A percentile compares a stretch with the other conserved stretches of the same genome.
phyloP scores from a whole-genome alignment of 768 basidiomycete genomes.

The Phlebiopsis gigantea region DNA sequence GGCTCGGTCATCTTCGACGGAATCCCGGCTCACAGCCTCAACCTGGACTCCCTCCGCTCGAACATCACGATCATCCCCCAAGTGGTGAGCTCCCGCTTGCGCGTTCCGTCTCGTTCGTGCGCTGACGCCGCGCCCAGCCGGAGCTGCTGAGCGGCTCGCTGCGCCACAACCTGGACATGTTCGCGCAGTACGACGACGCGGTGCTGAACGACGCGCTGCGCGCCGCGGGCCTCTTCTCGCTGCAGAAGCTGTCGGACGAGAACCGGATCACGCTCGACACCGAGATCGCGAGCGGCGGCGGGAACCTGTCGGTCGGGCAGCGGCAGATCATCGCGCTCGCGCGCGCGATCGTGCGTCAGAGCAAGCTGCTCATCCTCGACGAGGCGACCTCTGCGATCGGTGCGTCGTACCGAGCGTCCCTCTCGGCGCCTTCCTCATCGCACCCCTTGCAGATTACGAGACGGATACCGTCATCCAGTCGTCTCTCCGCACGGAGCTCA shows the following conservation, averaged over 20 bases:
- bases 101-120: neutral
- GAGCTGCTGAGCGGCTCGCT: conserved; percentile 51
- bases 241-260: conserved; percentile 31
- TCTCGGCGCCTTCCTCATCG: neutral
- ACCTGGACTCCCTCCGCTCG: conserved; percentile 45
- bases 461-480: conserved; percentile 50
- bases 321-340: conserved; percentile 56
- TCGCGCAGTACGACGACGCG: conserved; percentile 48
- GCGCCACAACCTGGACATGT: conserved; percentile 55
- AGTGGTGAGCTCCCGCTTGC: conserved; percentile 29
- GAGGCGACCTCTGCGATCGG: conserved; percentile 33
- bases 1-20: conserved; percentile 49
- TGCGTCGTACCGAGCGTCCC: neutral
- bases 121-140: conserved; percentile 23
- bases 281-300: conserved; percentile 36
- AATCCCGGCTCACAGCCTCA: conserved; percentile 33
- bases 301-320: conserved; percentile 48
- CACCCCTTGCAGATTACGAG: conserved; percentile 33
- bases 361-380: conserved; percentile 53
- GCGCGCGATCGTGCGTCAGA: conserved; percentile 48
- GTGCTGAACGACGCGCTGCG: conserved; percentile 43
- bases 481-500: conserved; percentile 40
- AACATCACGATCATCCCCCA: conserved; percentile 59
- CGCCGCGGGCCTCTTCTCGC: conserved; percentile 39
- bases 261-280: conserved; percentile 38